A percentile compares a stretch with the other conserved stretches of the same genome.
Evolutionary conservation across 1,284 basidiomycete genomes (phyloP).

Genomic region (Pseudozyma thailandica): DNA sequence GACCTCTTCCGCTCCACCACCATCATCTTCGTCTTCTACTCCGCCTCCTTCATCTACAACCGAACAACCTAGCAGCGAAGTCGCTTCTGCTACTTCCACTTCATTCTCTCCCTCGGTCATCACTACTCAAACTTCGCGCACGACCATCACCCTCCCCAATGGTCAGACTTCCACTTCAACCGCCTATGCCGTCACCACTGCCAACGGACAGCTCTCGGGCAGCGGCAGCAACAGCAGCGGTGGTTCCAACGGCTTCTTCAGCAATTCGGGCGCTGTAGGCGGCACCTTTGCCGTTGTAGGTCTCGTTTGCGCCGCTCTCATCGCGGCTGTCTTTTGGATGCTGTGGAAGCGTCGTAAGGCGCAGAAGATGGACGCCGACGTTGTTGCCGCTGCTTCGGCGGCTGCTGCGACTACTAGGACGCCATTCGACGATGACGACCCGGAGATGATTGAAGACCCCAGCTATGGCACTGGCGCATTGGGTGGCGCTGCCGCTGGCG

Average conservation of each 20-base stretch:
- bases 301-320: constrained; percentile 54
- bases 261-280: constrained; percentile 64
- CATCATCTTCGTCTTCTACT: constrained; percentile 13
- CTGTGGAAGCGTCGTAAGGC: constrained; percentile 60
- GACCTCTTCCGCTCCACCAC: constrained; percentile 27
- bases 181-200: constrained; percentile 44
- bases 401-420: constrained; percentile 65
- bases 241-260: constrained; percentile 51
- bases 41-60: constrained; percentile 3
- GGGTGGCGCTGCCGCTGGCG: constrained; percentile 38
- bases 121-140: constrained; percentile 43
- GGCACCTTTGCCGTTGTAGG: constrained; percentile 67
- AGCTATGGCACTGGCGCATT: constrained; percentile 27
- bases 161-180: constrained; percentile 49
- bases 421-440: constrained; percentile 67
- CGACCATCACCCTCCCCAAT: constrained; percentile 44
- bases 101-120: constrained; percentile 27
- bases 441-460: constrained; percentile 65
- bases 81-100: constrained; percentile 30
- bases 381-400: constrained; percentile 65
- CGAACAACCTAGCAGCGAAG: constrained; percentile 10
- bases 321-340: constrained; percentile 59
- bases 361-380: constrained; percentile 67
- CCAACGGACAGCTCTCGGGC: constrained; percentile 40
- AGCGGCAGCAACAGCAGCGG: constrained; percentile 27